phyloP scores from a whole-genome alignment of 2,329 filamentous ascomycete genomes.

The Zasmidium citrigriseum region DNA sequence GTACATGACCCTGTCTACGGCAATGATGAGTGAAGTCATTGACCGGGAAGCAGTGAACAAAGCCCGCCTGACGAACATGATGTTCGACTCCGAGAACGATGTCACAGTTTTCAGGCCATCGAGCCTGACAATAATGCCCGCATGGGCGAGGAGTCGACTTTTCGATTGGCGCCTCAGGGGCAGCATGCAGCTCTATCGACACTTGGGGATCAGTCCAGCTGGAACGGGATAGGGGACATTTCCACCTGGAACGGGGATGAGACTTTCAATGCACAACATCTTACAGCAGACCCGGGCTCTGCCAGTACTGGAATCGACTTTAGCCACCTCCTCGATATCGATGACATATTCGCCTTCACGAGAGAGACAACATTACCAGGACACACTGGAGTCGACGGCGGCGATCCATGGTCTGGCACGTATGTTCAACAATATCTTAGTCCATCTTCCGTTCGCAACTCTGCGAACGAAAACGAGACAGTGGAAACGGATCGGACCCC shows the following conservation, averaged over 20 bases:
- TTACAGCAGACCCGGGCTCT: not conserved
- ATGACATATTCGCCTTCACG: slow-evolving; percentile 22
- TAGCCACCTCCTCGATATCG: slow-evolving; percentile 19
- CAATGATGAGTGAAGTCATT: not conserved
- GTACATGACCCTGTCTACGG: not conserved
- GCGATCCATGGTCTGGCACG: not conserved
- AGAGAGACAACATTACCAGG: not conserved
- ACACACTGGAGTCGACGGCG: not conserved
- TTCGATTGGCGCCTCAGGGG: not conserved
- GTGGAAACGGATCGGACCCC: not conserved
- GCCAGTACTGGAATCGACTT: slow-evolving; percentile 9
- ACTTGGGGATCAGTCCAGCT: not conserved
- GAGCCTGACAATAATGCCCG: not conserved
- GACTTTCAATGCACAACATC: not conserved
- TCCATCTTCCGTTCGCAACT: not conserved
- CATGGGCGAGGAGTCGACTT: not conserved
- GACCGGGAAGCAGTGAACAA: not conserved
- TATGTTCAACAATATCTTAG: slow-evolving; percentile 1
- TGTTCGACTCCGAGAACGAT: not conserved
- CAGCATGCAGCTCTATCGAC: not conserved
- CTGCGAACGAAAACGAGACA: not conserved
- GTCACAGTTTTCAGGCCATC: slow-evolving; percentile 1
- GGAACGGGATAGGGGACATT: not conserved
- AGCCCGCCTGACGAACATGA: not conserved
- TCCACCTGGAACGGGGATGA: not conserved